Evolutionary conservation across 1,284 basidiomycete genomes (phyloP), one percentile per base, ranked within the genome.

Genomic region (Marasmius fiardii): DNA sequence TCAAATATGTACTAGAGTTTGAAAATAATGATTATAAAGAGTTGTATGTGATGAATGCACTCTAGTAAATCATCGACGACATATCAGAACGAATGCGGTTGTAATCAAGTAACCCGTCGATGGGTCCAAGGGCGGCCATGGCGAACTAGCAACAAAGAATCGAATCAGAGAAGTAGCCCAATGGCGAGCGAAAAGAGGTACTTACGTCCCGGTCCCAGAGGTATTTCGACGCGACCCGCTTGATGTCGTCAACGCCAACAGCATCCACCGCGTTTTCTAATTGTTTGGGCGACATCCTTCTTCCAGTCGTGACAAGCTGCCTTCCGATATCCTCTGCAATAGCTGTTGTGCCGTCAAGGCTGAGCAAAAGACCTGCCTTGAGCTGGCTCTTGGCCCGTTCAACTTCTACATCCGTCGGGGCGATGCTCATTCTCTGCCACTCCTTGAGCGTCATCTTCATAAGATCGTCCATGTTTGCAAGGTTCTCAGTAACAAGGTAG

Each of bases 291-390:
- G 94, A 93, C 77, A 90, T 81, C 66, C 95, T 80, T 65, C 83
- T 88, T 59, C 97, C 97, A 63, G 87, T 93, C 35, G 95, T 98
- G 61, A 99, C 93, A 60, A 99, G 82, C 74, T 98, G 96, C 67
- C 96, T 82, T 41, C 97, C 97, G 71, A 99, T 96, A 71, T 99
- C 97, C 80, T 99, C 97, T 52, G 97, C 96, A 63, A 97, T 86
- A 59, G 95, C 94, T 48, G 95, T 98, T 35, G 93, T 91, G 50
- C 97, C 96, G 69, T 99, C 97, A 51, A 99, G 79, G 60, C 90
- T 83, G 56, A 99, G 85, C 44, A 99, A 79, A 64, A 98, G 79
- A 61, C 88, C 90, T 51, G 96, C 95, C 82, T 98, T 98, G 67
- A 99, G 86, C 78, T 98, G 95, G 67, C 92, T 93, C 85, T 98